These are phyloP conservation scores for Backusella psychrophila DNA, from an alignment of 192 early-diverging fungal species.

Conservation along the genomic window DNA sequence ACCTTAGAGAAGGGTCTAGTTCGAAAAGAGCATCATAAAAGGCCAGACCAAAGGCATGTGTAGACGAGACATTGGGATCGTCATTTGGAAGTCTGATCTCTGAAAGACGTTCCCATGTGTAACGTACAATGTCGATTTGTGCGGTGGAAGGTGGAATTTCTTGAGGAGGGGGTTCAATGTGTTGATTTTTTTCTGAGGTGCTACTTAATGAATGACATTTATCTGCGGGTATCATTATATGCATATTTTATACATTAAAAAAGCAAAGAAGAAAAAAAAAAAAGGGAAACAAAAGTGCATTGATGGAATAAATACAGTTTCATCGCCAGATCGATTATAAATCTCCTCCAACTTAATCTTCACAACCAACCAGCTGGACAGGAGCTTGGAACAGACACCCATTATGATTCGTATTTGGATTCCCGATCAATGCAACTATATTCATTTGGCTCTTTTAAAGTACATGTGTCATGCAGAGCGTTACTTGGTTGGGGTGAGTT, in stretches of 20 bases:
- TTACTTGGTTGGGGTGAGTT: not conserved
- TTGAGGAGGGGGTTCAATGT: not conserved
- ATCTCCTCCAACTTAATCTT: not conserved
- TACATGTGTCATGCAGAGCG: not conserved
- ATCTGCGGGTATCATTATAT: not conserved
- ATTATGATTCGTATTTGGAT: not conserved
- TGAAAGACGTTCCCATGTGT: slow-evolving; percentile 16
- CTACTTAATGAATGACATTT: not conserved
- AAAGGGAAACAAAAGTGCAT: not conserved
- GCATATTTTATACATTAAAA: not conserved
- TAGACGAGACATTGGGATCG: slow-evolving; percentile 11
- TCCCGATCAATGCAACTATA: not conserved
- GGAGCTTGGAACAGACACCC: not conserved
- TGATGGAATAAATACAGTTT: not conserved
- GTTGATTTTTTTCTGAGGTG: not conserved
- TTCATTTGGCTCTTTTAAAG: not conserved
- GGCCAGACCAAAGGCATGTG: slow-evolving; percentile 21
- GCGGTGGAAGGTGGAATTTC: slow-evolving; percentile 7
- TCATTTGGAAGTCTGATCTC: slow-evolving; percentile 13
- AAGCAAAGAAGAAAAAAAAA: not conserved
- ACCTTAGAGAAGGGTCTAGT: slow-evolving; percentile 11
- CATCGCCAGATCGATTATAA: not conserved
- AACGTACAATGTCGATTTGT: slow-evolving; percentile 19
- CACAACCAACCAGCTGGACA: not conserved
- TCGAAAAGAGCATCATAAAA: slow-evolving; percentile 21